Conservation (phyloP, 78 protist genomes). For the Dictyostelium brefeldianum region DNA sequence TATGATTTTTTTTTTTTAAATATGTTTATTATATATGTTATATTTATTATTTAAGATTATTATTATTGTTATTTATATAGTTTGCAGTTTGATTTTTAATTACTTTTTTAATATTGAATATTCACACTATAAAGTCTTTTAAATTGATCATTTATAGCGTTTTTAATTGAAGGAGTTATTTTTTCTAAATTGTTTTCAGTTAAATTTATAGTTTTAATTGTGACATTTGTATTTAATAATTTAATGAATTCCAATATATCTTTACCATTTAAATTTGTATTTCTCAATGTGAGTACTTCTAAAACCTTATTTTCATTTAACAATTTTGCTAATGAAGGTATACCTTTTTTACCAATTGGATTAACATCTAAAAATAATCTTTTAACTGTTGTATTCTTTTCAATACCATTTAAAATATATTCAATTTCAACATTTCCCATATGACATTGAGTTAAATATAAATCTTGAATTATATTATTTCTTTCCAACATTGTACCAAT, state of each 20-base stretch:
- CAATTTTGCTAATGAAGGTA: not conserved
- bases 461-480: constrained; percentile 32
- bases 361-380: constrained; percentile 43
- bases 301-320: constrained; percentile 20
- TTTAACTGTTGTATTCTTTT: constrained; percentile 16
- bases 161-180: not conserved
- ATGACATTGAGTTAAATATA: constrained; percentile 22
- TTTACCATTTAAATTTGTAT: constrained; percentile 39
- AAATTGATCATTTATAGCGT: not conserved
- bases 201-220: constrained; percentile 38
- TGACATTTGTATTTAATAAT: constrained; percentile 4
- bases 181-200: constrained; percentile 25
- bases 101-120: constrained; percentile 31
- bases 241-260: constrained; percentile 39
- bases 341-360: constrained; percentile 70
- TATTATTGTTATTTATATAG: not conserved
- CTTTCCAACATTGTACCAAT: constrained; percentile 2
- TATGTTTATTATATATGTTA: not conserved
- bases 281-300: constrained; percentile 55
- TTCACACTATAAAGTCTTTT: not conserved
- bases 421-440: constrained; percentile 17
- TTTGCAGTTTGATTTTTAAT: too few relatives aligned
- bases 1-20: not conserved
- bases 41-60: not conserved
- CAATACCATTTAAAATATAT: not conserved